Evolutionary conservation across 176 grass and related monocot species (phyloP).

Genomic region (Alopecurus myosuroides): DNA sequence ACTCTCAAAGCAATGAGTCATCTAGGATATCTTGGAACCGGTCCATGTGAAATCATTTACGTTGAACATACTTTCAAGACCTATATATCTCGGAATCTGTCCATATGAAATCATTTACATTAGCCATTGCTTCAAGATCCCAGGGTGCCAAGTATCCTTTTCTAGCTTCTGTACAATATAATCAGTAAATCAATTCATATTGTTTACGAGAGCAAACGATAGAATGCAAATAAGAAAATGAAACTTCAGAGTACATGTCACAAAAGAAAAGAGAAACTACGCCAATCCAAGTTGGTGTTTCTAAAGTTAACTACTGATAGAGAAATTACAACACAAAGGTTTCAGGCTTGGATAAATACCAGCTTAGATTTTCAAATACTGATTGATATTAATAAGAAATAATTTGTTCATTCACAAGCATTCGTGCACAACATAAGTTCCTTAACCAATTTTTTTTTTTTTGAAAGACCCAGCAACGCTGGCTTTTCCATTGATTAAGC

Average conservation of each 20-base stretch:
- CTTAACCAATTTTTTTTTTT: neutral
- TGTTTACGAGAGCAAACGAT: slow-evolving; percentile 13
- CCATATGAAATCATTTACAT: too few species aligned
- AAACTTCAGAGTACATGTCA: neutral
- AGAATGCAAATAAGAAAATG: neutral
- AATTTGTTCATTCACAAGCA: neutral
- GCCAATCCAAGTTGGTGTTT: neutral
- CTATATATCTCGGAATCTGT: too few species aligned
- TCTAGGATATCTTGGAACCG: slow-evolving; percentile 64
- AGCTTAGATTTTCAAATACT: neutral
- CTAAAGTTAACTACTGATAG: neutral
- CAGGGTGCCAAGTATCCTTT: slow-evolving; percentile 76
- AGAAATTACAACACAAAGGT: neutral
- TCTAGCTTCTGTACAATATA: slow-evolving; percentile 58
- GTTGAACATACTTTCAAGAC: slow-evolving; percentile 68
- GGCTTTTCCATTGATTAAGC: too few species aligned
- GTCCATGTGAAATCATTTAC: slow-evolving; percentile 87
- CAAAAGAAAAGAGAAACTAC: neutral
- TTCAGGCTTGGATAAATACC: neutral
- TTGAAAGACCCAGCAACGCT: too few species aligned
- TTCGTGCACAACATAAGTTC: neutral
- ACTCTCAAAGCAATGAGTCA: slow-evolving; percentile 78
- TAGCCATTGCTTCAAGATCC: too few species aligned
- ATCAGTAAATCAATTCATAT: neutral
- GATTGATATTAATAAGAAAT: neutral